Percentiles rank a stretch among this genome's conserved stretches.
These are phyloP conservation scores for Saccharomycopsis sp. DNA, from an alignment of 805 yeast species.

Conservation along the genomic window DNA sequence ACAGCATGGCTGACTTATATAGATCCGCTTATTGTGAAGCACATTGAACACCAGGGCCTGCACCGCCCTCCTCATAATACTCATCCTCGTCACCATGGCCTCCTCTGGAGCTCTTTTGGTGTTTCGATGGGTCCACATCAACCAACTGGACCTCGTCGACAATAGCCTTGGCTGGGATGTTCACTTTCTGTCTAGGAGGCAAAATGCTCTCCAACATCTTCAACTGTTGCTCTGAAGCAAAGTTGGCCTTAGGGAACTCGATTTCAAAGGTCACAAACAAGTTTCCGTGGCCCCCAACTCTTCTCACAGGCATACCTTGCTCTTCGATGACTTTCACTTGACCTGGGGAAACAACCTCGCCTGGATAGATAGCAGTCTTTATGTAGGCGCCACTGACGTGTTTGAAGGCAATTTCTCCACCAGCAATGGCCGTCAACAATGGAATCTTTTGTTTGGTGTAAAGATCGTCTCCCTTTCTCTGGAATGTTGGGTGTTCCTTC, in stretches of 20 bases:
- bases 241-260: constrained; percentile 77
- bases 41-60: constrained; percentile 80
- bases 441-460: constrained; percentile 82
- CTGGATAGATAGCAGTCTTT: constrained; percentile 76
- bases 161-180: constrained; percentile 63
- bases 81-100: constrained; percentile 53
- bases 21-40: constrained; percentile 63
- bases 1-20: background rate
- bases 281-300: constrained; percentile 85
- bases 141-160: constrained; percentile 75
- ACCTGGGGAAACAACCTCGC: constrained; percentile 89
- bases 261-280: constrained; percentile 78
- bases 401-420: constrained; percentile 84
- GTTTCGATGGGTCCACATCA: constrained; percentile 61
- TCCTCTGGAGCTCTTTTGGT: constrained; percentile 37
- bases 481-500: constrained; percentile 75
- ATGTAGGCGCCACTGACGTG: constrained; percentile 90
- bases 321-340: constrained; percentile 72
- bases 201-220: constrained; percentile 65
- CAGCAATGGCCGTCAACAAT: constrained; percentile 89
- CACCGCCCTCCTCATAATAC: constrained; percentile 53
- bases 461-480: constrained; percentile 86
- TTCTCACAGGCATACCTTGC: constrained; percentile 96
- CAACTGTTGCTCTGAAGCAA: constrained; percentile 69
- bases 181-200: constrained; percentile 60